Evolutionary conservation across 371 early-diverging fungal genomes (phyloP).

Genomic region (Blakeslea trispora): DNA sequence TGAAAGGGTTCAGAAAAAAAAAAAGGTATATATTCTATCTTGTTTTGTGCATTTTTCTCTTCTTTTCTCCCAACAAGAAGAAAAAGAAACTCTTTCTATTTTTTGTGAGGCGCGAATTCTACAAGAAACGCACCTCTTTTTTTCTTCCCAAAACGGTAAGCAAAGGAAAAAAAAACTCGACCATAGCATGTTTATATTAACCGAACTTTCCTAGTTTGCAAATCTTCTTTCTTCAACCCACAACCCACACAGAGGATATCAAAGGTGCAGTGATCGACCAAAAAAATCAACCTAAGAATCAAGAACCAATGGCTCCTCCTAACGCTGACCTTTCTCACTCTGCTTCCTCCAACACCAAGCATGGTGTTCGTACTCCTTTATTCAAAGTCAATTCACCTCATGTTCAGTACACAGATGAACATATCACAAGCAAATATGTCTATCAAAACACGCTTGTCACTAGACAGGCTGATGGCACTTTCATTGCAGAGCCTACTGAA

Average conservation of each 20-base stretch:
- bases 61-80: constrained; percentile 11
- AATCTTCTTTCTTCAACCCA: constrained; percentile 83
- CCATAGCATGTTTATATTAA: too few relatives aligned
- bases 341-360: constrained; percentile 27
- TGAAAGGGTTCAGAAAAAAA: constrained; percentile 14
- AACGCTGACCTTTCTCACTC: constrained; percentile 24
- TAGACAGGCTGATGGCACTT: constrained; percentile 64
- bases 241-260: constrained; percentile 87
- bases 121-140: constrained; percentile 21
- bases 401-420: constrained; percentile 82
- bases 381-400: constrained; percentile 88
- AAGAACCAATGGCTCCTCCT: constrained; percentile 28
- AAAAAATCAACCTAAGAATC: constrained; percentile 63
- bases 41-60: constrained; percentile 3
- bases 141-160: constrained; percentile 41
- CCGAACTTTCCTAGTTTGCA: too few relatives aligned
- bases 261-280: constrained; percentile 68
- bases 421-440: constrained; percentile 82
- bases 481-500: constrained; percentile 83
- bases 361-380: constrained; percentile 45
- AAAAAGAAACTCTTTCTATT: constrained; percentile 10
- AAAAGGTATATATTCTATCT: constrained; percentile 3
- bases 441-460: constrained; percentile 87
- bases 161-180: not conserved
- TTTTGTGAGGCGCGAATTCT: constrained; percentile 26